Evolutionary conservation across 306 rosid genomes (phyloP), one percentile per base, ranked within the genome.

Genomic region (Neltuma alba): DNA sequence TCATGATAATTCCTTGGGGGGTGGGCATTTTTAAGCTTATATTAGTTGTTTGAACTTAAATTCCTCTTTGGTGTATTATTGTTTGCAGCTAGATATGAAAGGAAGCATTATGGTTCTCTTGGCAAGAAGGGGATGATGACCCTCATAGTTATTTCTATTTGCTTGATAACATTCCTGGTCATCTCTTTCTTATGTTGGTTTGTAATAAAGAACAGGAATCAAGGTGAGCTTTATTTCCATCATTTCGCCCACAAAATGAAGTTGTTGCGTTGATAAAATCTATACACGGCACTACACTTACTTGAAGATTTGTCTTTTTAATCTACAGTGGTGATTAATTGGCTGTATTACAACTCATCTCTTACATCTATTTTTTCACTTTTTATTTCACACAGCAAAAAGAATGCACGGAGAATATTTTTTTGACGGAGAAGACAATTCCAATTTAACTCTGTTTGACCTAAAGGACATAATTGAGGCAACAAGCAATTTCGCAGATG

Each of bases 391-490:
- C 2, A 57, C 63, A 57, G 33, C 2, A 21, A 57, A 57, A 25
- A 57, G 63, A 4, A 10, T 10, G 31, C 14, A 25, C 4, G 25
- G 3, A 7, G 1, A 10, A 47, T 75, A 2, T 64, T 75, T 42
- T 81, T 75, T 85, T 79, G 79, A 75, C 2, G 23, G 21, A 34
- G 20, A 71, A 6, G 31, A 70, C 23, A 69, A 68, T 54, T 78
- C 85, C 25, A 79, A 85, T 23, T 70, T 87, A 47, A 88, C 83
- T 12, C 79, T 82, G 55, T 88, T 80, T 66, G 76, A 79, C n/a
- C 79, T 83, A 45, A 80, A 76, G 47, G 40, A 82, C 10, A 80
- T 88, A 58, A 82, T 78, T 74, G 78, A 74, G n/a, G 92, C 95
- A 47, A 91, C 92, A 5, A 63, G 84, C 47, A 80, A 82, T 70